These are phyloP conservation scores for Tolypocladium endophyticum DNA, from an alignment of 2,329 filamentous ascomycete genomes.

Conservation along the genomic window DNA sequence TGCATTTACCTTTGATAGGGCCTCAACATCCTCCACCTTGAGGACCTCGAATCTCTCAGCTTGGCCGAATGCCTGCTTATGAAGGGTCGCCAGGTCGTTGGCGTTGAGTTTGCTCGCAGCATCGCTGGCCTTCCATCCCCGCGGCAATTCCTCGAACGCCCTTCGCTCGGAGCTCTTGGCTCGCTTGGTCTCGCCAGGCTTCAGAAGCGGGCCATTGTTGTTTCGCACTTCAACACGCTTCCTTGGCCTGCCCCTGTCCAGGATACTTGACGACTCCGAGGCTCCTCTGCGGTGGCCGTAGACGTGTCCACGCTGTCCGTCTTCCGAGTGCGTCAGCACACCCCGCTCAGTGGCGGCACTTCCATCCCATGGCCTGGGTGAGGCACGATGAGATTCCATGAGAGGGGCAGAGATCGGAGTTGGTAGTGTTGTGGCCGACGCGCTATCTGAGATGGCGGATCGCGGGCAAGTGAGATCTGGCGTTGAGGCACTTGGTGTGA, in stretches of 20 bases:
- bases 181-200: constrained; percentile 30
- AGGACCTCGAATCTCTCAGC: constrained; percentile 56
- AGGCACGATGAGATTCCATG: constrained; percentile 27
- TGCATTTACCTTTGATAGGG: constrained; percentile 47
- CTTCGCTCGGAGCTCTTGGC: constrained; percentile 41
- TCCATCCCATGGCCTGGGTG: constrained; percentile 34
- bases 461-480: constrained; percentile 29
- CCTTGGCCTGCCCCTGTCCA: constrained; percentile 51
- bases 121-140: constrained; percentile 44
- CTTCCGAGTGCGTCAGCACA: constrained; percentile 5
- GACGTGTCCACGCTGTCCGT: constrained; percentile 1
- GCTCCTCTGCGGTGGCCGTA: constrained; percentile 38
- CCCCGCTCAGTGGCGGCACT: neutral
- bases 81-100: constrained; percentile 39
- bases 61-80: constrained; percentile 52
- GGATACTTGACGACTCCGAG: constrained; percentile 48
- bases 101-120: constrained; percentile 35
- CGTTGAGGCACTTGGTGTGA: constrained; percentile 22
- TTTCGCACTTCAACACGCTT: constrained; percentile 36
- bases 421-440: constrained; percentile 29
- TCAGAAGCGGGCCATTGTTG: constrained; percentile 24
- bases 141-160: constrained; percentile 51
- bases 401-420: constrained; percentile 40
- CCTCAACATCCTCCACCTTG: constrained; percentile 49
- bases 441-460: constrained; percentile 28